Evolutionary conservation across 192 early-diverging fungal species (phyloP), one percentile per base, ranked within the genome.

Genomic region (Allomyces macrogynus): DNA sequence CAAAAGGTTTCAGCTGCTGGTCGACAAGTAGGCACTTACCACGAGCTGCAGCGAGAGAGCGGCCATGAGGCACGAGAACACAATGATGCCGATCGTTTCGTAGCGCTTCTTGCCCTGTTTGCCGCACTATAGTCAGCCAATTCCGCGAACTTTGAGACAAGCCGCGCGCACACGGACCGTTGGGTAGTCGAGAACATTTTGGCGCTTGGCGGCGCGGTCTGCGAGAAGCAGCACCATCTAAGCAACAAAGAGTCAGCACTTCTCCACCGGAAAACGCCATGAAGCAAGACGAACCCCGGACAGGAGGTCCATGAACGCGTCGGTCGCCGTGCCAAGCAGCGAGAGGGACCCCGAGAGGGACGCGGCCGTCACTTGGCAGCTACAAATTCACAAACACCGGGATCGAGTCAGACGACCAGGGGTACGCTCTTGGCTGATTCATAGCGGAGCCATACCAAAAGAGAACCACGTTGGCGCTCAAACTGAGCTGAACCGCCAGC

Each of bases 301-400:
- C 61, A 89, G 69, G 43, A 88, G 71, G 67, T 90, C 88, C 88
- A 90, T 90, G 64, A 84, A 84, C 10, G 88, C 80, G 71, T 88
- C 88, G 32, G 83, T 80, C 86, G 87, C 88, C 0, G 86, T 87
- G 2, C 86, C 87, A 69, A 90, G 88, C 42, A 90, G 71, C 23
- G 86, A 81, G 49, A 90, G 70, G 3, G 88, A 88, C 23, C 79
- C 79, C 10, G 88, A 85, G 0, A 80, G 79, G 24, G 87, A 75
- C n/a, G 88, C 86, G 4, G 86, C 88, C 16, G 20, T n/a, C 1
- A n/a, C 49, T 57, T 57, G 49, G 12, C 49, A 57, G 16, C 49
- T 57, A 20, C n/a, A 8, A 40, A 8, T 40, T 40, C 32, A 40
- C 32, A 40, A 8, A 40, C 32, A 40, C 9, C 49, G 16, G 12